Evolutionary conservation across 2,329 filamentous ascomycete genomes (phyloP).

Genomic region (Diaporthe capsici): DNA sequence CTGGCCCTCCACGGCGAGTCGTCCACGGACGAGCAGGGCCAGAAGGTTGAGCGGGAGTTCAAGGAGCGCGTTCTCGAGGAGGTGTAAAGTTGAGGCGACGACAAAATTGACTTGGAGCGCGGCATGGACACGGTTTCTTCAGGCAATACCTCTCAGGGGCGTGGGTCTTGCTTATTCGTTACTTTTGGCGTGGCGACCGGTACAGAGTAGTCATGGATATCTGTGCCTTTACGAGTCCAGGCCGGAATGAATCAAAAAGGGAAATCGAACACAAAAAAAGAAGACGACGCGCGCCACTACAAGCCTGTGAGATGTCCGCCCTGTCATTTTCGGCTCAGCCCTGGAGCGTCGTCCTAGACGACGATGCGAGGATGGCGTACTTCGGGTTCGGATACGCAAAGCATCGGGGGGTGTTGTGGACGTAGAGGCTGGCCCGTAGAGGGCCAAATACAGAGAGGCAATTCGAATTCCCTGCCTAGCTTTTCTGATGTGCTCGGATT

Average conservation of each 20-base stretch:
- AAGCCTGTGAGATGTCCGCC: slow-evolving; percentile 40
- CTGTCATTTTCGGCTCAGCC: slow-evolving; percentile 6
- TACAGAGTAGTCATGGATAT: slow-evolving; percentile 55
- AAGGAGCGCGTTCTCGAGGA: slow-evolving; percentile 96
- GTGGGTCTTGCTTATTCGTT: slow-evolving; percentile 64
- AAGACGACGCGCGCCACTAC: slow-evolving; percentile 38
- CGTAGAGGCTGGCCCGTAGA: slow-evolving; percentile 21
- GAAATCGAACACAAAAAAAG: slow-evolving; percentile 44
- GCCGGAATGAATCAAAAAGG: slow-evolving; percentile 54
- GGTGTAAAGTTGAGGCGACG: slow-evolving; percentile 78
- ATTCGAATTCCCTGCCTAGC: background rate
- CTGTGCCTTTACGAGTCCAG: slow-evolving; percentile 50
- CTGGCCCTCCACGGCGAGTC: slow-evolving; percentile 98
- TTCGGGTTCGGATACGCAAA: slow-evolving; percentile 20
- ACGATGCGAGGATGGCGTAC: slow-evolving; percentile 28
- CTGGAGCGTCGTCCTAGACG: background rate
- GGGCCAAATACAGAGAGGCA: slow-evolving; percentile 31
- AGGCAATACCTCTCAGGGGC: slow-evolving; percentile 59
- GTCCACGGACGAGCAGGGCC: slow-evolving; percentile 92
- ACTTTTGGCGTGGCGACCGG: slow-evolving; percentile 60
- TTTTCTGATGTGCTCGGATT: background rate
- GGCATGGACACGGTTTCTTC: slow-evolving; percentile 58
- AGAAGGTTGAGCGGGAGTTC: slow-evolving; percentile 99
- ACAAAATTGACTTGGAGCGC: slow-evolving; percentile 45
- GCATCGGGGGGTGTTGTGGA: slow-evolving; percentile 19